Evolutionary conservation across 495 filamentous ascomycete species (phyloP), one percentile per base, ranked within the genome.

Genomic region (Penicillium manginii): DNA sequence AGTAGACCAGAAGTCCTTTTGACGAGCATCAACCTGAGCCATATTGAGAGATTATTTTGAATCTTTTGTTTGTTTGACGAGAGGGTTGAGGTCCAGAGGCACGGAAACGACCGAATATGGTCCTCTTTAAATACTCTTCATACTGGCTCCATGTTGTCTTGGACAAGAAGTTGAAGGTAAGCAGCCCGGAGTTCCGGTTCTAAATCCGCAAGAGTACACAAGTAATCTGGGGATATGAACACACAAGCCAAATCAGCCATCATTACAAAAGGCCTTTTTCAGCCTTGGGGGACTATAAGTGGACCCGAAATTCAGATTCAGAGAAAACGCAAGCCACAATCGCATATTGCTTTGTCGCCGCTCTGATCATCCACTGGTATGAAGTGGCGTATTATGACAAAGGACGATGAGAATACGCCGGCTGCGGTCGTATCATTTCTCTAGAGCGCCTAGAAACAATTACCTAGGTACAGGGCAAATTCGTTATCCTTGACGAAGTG

Each of bases 1-100:
- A 1, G 82, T 74, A 7, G 81, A 84, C 86, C 86, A 88, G 62
- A 84, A 76, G 51, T 88, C 85, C 63, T 78, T 74, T 14, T 37
- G 35, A 14, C 35, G 11, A 37, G 35, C 14, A 10, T 12, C 35
- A 11, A 37, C 35, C 35, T n/a, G 35, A 37, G 35, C 12, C 35
- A 37, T 37, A 1, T 12, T 37, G 35, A 37, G 4, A 11, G 35
- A 14, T n/a, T n/a, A 37, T n/a, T 4, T n/a, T n/a, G 0, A 37
- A 37, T 37, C 12, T 37, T 12, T 11, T 37, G 0, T 29, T 1
- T 29, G 26, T 7, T 29, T 0, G 26, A 29, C 9, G 3, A n/a
- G 26, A 29, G 35, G 12, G 12, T n/a, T 37, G 35, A 10, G 14
- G 12, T 29, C 26, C 26, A 29, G 26, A 29, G 1, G 26, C 3